Conservation (phyloP, 345 rosid genomes). For the Gossypium herbaceum region DNA sequence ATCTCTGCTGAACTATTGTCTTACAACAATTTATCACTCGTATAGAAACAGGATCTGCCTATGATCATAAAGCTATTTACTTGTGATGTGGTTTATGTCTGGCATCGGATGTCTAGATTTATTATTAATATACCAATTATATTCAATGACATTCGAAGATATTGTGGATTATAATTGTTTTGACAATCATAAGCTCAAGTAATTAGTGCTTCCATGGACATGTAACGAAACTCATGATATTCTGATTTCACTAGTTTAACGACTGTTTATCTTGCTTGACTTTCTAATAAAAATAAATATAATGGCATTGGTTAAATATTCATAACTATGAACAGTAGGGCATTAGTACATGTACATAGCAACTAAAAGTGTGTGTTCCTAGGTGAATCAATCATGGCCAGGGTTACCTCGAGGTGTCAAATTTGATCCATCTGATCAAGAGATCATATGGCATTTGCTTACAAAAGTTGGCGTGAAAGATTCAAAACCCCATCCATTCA, state of each 20-base stretch:
- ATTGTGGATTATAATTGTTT: not conserved
- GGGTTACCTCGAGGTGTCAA: conserved; percentile 92
- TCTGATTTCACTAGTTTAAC: not conserved
- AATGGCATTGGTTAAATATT: not conserved
- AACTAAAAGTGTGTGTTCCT: conserved; percentile 17
- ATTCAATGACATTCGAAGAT: not conserved
- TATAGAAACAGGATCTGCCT: not conserved
- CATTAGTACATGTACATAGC: not conserved
- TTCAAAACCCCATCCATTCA: conserved; percentile 63
- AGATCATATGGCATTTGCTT: conserved; percentile 82
- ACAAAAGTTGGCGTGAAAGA: conserved; percentile 54
- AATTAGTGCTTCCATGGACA: not conserved
- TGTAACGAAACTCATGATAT: not conserved
- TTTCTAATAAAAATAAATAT: not conserved
- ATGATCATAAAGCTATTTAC: not conserved
- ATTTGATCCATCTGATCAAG: conserved; percentile 93
- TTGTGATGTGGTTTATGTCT: not conserved
- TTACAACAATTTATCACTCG: not conserved
- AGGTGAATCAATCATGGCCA: conserved; percentile 87
- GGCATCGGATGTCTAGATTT: not conserved
- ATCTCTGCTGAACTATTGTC: not conserved
- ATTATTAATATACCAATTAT: not conserved
- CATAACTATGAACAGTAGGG: not conserved
- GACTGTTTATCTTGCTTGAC: not conserved
- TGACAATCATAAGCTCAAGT: not conserved